These are phyloP conservation scores for Hibiscus trionum DNA, from an alignment of 345 rosid species.

Conservation along the genomic window DNA sequence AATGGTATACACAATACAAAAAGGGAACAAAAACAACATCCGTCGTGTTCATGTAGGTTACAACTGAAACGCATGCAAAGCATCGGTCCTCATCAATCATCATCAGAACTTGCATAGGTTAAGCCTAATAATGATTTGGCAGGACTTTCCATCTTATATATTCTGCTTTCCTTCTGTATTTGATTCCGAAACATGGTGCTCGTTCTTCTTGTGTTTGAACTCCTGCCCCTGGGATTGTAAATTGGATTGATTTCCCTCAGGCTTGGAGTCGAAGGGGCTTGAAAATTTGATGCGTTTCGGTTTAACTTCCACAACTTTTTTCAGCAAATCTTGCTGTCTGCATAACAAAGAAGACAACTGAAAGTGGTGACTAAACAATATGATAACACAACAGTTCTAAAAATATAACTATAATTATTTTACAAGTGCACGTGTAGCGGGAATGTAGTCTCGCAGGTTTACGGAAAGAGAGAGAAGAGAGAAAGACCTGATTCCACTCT, in stretches of 20 bases:
- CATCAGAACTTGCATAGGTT: slow-evolving; percentile 85
- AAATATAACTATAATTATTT: neutral
- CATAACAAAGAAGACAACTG: neutral
- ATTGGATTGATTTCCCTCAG: slow-evolving; percentile 20
- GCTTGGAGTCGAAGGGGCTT: slow-evolving; percentile 7
- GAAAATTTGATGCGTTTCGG: slow-evolving; percentile 55
- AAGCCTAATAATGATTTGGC: slow-evolving; percentile 64
- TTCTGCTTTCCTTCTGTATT: slow-evolving; percentile 22
- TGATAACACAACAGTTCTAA: neutral
- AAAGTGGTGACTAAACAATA: neutral
- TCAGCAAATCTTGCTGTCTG: slow-evolving; percentile 90
- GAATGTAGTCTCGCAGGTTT: neutral
- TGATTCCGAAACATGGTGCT: slow-evolving; percentile 10
- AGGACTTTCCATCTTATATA: slow-evolving; percentile 33
- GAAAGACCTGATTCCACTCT: slow-evolving; percentile 80
- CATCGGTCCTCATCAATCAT: neutral
- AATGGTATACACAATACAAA: neutral
- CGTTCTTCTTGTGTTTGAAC: slow-evolving; percentile 26
- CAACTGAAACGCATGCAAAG: neutral
- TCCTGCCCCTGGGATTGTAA: slow-evolving; percentile 16
- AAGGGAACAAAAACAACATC: neutral
- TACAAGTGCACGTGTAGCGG: neutral
- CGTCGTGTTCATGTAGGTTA: neutral
- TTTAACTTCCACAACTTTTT: slow-evolving; percentile 80
- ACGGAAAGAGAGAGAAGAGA: neutral